A percentile compares a stretch with the other conserved stretches of the same genome.
Evolutionary conservation across 2,329 filamentous ascomycete species (phyloP).

Genomic region (Parastagonospora avenae): DNA sequence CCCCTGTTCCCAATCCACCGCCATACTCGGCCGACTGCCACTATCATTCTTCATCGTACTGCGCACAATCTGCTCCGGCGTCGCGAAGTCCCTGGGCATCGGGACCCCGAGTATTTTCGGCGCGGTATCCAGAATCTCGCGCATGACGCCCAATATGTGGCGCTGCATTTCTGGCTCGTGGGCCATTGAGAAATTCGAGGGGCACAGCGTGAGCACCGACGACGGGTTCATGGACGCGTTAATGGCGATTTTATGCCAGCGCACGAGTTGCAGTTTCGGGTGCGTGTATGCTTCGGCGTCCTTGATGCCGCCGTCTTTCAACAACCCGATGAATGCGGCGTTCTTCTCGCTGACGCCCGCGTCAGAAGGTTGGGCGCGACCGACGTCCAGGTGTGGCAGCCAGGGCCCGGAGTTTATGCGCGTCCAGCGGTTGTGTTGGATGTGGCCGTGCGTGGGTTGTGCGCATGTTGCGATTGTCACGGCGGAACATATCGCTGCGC

Average conservation of each 20-base stretch:
- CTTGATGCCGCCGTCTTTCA: slow-evolving; percentile 65
- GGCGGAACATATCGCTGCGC: slow-evolving; percentile 66
- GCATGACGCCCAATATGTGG: slow-evolving; percentile 70
- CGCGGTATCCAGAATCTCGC: slow-evolving; percentile 69
- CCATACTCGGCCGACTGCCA: slow-evolving; percentile 68
- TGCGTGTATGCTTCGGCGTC: slow-evolving; percentile 70
- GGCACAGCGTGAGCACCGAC: slow-evolving; percentile 68
- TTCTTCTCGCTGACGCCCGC: slow-evolving; percentile 52
- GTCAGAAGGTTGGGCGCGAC: slow-evolving; percentile 22
- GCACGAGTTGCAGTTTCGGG: slow-evolving; percentile 69
- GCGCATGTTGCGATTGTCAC: slow-evolving; percentile 73
- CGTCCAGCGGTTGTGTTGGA: slow-evolving; percentile 76
- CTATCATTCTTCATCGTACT: slow-evolving; percentile 66
- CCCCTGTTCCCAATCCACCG: slow-evolving; percentile 71
- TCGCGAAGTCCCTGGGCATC: slow-evolving; percentile 65
- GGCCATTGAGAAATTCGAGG: slow-evolving; percentile 70
- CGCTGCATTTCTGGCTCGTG: slow-evolving; percentile 65
- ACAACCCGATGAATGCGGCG: slow-evolving; percentile 58
- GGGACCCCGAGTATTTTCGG: slow-evolving; percentile 66
- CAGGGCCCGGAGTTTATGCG: slow-evolving; percentile 72
- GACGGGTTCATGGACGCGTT: slow-evolving; percentile 77
- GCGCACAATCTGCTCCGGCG: slow-evolving; percentile 65
- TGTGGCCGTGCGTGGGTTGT: slow-evolving; percentile 65
- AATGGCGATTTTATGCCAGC: slow-evolving; percentile 79
- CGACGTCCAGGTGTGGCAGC: slow-evolving; percentile 55